Conservation (phyloP, 2,329 filamentous ascomycete species). For the Fusarium sp. region DNA sequence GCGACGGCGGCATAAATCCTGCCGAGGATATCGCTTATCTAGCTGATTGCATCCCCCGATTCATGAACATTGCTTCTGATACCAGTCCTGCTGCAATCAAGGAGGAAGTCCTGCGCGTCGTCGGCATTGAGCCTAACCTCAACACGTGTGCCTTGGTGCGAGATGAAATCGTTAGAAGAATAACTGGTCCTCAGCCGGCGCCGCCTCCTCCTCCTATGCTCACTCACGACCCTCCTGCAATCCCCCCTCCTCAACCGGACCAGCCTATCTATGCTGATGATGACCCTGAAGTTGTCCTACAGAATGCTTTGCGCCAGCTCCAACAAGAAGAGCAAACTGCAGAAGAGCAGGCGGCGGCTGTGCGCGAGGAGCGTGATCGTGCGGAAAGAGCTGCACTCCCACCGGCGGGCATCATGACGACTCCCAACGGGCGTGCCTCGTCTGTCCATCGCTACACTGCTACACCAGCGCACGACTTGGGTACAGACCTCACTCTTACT, state of each 20-base stretch:
- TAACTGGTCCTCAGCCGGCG: conserved; percentile 40
- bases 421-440: conserved; percentile 45
- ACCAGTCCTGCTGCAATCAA: conserved; percentile 69
- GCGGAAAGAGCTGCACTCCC: conserved; percentile 54
- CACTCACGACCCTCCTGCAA: conserved; percentile 41
- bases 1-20: conserved; percentile 58
- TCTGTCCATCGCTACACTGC: conserved; percentile 50
- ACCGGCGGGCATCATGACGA: conserved; percentile 49
- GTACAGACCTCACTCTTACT: conserved; percentile 62
- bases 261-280: conserved; percentile 61
- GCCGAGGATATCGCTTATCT: conserved; percentile 70
- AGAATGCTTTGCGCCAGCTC: conserved; percentile 68
- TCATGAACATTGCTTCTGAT: conserved; percentile 67
- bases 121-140: conserved; percentile 66
- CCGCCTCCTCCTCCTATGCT: conserved; percentile 44
- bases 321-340: conserved; percentile 69
- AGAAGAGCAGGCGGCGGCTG: conserved; percentile 66
- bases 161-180: conserved; percentile 64
- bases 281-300: conserved; percentile 67
- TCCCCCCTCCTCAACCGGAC: conserved; percentile 48
- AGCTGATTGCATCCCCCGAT: conserved; percentile 67
- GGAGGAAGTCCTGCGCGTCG: conserved; percentile 65
- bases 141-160: conserved; percentile 67
- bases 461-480: conserved; percentile 51
- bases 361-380: conserved; percentile 63